These are phyloP conservation scores for Lineolata rhizophorae DNA, from an alignment of 495 filamentous ascomycete genomes.

Conservation along the genomic window DNA sequence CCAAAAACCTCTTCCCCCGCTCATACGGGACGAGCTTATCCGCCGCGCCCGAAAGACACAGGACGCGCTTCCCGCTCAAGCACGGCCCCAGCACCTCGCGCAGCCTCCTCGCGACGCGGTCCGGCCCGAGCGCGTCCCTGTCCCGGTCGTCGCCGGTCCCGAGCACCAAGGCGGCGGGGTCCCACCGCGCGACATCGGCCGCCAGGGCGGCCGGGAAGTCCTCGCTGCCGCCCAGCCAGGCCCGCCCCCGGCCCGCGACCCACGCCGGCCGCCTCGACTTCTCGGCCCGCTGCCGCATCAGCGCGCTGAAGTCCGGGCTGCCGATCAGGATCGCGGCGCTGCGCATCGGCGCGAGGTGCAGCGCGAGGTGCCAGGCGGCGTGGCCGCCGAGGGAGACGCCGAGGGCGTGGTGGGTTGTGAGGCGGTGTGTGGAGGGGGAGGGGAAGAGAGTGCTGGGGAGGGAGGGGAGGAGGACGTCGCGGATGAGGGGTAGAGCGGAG, in stretches of 20 bases:
- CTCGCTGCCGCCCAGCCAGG: slow-evolving; percentile 37
- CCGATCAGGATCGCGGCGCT: slow-evolving; percentile 66
- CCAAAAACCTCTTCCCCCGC: slow-evolving; percentile 43
- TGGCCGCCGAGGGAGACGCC: slow-evolving; percentile 81
- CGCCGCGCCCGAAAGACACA: slow-evolving; percentile 50
- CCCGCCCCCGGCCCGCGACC: slow-evolving; percentile 22
- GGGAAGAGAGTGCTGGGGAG: slow-evolving; percentile 57
- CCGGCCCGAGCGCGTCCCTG: background rate
- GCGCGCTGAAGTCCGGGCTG: slow-evolving; percentile 64
- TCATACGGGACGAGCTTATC: slow-evolving; percentile 76
- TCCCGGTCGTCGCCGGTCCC: slow-evolving; percentile 1
- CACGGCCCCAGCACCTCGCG: slow-evolving; percentile 27
- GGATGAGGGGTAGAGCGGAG: slow-evolving; percentile 44
- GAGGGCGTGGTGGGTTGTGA: slow-evolving; percentile 50
- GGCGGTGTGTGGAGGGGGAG: slow-evolving; percentile 21
- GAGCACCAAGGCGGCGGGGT: slow-evolving; percentile 35
- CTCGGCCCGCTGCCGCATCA: slow-evolving; percentile 58
- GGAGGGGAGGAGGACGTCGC: slow-evolving; percentile 12
- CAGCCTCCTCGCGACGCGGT: slow-evolving; percentile 3
- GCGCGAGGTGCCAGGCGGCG: slow-evolving; percentile 59
- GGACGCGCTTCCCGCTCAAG: slow-evolving; percentile 49
- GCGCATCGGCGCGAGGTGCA: slow-evolving; percentile 55
- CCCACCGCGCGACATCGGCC: slow-evolving; percentile 33
- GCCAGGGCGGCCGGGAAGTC: slow-evolving; percentile 53
- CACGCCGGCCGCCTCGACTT: slow-evolving; percentile 46